Evolutionary conservation across 352 stramenopile genomes (phyloP), one percentile per base, ranked within the genome.

Genomic region (Aphanomyces euteiches): DNA sequence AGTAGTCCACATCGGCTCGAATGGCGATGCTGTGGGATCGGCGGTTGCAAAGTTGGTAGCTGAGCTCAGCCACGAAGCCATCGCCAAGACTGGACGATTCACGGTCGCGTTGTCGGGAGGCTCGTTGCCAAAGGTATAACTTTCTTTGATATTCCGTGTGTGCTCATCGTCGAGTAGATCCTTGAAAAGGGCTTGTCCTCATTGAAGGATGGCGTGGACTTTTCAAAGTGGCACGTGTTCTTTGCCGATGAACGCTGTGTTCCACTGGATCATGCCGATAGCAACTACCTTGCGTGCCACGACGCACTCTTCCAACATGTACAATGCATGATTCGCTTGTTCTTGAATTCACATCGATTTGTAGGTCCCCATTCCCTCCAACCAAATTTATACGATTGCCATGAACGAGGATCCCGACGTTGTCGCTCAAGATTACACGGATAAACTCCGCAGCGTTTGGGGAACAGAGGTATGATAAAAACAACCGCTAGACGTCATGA

Each of bases 161-260:
- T 28, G 28, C 28, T 28, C 28, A 28, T 28, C 28, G 28, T 28
- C 28, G 28, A 28, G 7, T 72, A 93, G 85, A 93, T 92, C 66
- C 67, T 95, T 39, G 89, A 90, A 76, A 92, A 92, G 72, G 82
- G 85, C 4, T 75, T 97, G n/a, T 61, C 78, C 12, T 69, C 76
- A 47, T 85, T 97, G 58, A 84, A 92, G 53, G 77, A 80, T 45
- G 81, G 84, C 67, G 77, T 98, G 37, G 88, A 98, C 67, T 99
- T 96, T 77, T 84, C 88, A 56, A 98, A 98, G 72, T 99, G 96
- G 93, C 91, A 98, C 69, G 89, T 99, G n/a, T 96, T 98, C 75
- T 97, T 99, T 73, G 95, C 96, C 3, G 97, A 99, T 77, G 97
- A 99, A 79, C 91, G 97, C 71, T 98, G 92, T 72, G 97, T 99